These are phyloP conservation scores for Huntiella decipiens DNA, from an alignment of 2,329 filamentous ascomycete genomes.

Conservation along the genomic window DNA sequence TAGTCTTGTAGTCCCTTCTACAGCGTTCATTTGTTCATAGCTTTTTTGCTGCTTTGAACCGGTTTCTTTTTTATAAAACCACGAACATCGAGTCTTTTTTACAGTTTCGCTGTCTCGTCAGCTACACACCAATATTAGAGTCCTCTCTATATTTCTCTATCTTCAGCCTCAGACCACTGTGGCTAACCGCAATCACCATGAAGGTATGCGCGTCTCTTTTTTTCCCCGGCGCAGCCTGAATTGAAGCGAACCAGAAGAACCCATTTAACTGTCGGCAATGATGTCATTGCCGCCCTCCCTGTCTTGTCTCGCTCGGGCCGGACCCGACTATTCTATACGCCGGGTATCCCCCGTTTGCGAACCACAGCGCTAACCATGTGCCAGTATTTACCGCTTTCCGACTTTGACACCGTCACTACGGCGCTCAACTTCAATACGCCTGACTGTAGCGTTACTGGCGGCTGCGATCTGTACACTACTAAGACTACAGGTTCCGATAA, in stretches of 20 bases:
- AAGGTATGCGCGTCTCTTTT: slow-evolving; percentile 12
- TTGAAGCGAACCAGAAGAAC: slow-evolving; percentile 12
- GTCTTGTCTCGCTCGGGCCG: not conserved
- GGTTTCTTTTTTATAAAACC: not conserved
- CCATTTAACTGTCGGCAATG: not conserved
- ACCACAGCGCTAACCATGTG: not conserved
- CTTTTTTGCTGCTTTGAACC: not conserved
- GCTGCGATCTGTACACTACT: slow-evolving; percentile 92
- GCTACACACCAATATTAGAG: too few relatives aligned
- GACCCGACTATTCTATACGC: not conserved
- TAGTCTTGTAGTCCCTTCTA: too few relatives aligned
- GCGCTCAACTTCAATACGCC: slow-evolving; percentile 90
- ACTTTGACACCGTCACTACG: slow-evolving; percentile 80
- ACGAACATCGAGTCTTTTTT: not conserved
- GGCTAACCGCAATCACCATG: slow-evolving; percentile 12
- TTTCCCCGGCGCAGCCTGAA: slow-evolving; percentile 10
- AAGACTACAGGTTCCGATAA: slow-evolving; percentile 92
- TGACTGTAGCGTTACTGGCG: slow-evolving; percentile 79
- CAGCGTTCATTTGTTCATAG: not conserved
- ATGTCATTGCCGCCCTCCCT: not conserved
- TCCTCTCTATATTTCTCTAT: not conserved
- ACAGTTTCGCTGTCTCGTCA: not conserved
- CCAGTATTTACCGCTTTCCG: slow-evolving; percentile 77
- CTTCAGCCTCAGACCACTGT: slow-evolving; percentile 12
- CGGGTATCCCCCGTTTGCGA: not conserved